These are phyloP conservation scores for Penicillium lividum DNA, from an alignment of 495 filamentous ascomycete genomes.

Conservation along the genomic window DNA sequence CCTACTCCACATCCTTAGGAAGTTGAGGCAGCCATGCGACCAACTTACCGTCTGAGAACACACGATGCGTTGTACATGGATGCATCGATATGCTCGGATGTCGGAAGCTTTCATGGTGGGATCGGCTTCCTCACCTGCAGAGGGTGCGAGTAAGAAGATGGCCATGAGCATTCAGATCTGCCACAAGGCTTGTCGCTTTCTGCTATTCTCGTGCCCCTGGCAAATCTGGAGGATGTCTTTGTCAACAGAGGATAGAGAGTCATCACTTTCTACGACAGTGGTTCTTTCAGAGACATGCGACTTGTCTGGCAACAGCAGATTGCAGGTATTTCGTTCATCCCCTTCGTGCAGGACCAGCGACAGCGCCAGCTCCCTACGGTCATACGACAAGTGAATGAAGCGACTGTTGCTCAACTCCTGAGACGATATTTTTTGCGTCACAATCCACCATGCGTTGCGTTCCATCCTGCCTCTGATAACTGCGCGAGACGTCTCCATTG, in stretches of 20 bases:
- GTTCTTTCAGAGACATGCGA: background rate
- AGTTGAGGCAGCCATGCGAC: background rate
- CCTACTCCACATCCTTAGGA: background rate
- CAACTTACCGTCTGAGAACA: background rate
- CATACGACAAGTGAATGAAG: background rate
- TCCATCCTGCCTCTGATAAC: background rate
- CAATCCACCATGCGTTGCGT: background rate
- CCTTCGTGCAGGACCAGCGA: background rate
- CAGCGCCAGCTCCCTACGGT: background rate
- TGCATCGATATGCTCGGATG: too few species aligned
- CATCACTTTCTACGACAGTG: conserved; percentile 2
- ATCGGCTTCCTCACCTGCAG: too few species aligned
- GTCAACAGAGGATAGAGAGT: background rate
- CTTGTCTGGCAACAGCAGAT: background rate
- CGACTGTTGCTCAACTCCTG: background rate
- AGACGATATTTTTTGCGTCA: background rate
- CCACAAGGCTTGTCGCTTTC: background rate
- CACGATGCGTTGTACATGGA: too few species aligned
- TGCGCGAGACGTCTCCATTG: conserved; percentile 3
- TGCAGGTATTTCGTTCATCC: conserved; percentile 2
- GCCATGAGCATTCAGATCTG: background rate
- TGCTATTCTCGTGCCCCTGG: background rate
- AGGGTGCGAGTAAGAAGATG: too few species aligned
- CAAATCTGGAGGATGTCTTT: background rate
- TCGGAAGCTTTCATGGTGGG: too few species aligned